Conservation (phyloP, 345 rosid species). For the Crucihimalaya himalaica region DNA sequence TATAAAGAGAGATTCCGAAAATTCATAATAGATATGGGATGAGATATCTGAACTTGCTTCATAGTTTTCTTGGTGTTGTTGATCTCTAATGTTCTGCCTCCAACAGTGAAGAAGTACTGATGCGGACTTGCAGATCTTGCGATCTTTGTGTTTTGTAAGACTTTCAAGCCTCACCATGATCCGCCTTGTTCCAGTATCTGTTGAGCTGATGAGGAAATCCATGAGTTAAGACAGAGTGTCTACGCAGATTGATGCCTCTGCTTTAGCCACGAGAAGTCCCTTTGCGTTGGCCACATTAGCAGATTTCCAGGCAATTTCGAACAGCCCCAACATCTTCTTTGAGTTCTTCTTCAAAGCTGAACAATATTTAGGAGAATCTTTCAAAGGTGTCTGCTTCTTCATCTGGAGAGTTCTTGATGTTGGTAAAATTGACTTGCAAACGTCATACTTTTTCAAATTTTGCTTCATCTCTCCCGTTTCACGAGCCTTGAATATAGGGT, state of each 20-base stretch:
- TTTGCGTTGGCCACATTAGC: constrained; percentile 13
- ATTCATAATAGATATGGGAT: no score
- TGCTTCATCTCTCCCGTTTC: neutral
- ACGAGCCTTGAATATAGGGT: neutral
- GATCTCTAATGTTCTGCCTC: constrained; percentile 3
- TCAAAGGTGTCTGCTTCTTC: neutral
- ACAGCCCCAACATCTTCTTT: neutral
- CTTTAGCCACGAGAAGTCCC: neutral
- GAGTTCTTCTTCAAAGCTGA: neutral
- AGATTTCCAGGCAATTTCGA: neutral
- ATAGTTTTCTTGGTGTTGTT: no score
- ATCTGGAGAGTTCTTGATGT: neutral
- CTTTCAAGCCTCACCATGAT: neutral
- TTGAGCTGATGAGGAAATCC: neutral
- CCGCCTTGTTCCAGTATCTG: neutral
- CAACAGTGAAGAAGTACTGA: neutral
- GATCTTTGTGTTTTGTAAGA: constrained; percentile 18
- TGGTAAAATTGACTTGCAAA: neutral
- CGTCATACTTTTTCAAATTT: neutral
- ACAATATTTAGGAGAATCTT: neutral
- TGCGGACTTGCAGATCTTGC: neutral
- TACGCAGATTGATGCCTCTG: neutral
- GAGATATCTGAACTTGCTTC: no score
- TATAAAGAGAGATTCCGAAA: no score
- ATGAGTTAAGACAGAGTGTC: constrained; percentile 5